These are phyloP conservation scores for Endocalyx cinctus DNA, from an alignment of 2,329 filamentous ascomycete genomes.

Conservation along the genomic window DNA sequence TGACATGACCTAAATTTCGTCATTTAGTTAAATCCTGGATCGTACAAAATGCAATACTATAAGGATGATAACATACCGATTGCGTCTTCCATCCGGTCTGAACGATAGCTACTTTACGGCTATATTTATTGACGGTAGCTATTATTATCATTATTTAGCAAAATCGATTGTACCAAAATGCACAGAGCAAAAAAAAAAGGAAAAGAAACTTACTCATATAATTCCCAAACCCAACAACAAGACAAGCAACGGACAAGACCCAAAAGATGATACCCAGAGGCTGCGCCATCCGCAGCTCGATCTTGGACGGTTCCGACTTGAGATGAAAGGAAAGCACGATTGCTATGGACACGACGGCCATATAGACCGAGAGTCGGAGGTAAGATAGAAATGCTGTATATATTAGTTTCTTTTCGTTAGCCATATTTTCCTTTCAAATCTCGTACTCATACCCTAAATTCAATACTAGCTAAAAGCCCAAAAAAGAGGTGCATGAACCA, in stretches of 20 bases:
- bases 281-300: slow-evolving; percentile 73
- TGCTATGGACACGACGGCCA: slow-evolving; percentile 82
- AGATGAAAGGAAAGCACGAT: slow-evolving; percentile 94
- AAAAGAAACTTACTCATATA: slow-evolving; percentile 63
- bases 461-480: no score
- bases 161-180: background rate
- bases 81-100: slow-evolving; percentile 95
- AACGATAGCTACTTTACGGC: slow-evolving; percentile 72
- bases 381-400: slow-evolving; percentile 74
- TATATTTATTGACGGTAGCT: slow-evolving; percentile 76
- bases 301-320: slow-evolving; percentile 61
- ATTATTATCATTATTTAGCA: no score
- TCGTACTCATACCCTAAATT: background rate
- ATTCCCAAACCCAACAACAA: slow-evolving; percentile 74
- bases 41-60: no score
- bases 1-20: slow-evolving; percentile 50
- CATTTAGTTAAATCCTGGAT: no score
- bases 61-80: slow-evolving; percentile 43
- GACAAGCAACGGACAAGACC: slow-evolving; percentile 71
- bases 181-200: background rate
- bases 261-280: slow-evolving; percentile 89
- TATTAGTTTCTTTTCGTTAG: background rate
- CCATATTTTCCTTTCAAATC: no score
- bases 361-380: slow-evolving; percentile 83
- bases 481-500: background rate